Base-by-base conservation (phyloP, 2,329 filamentous ascomycete genomes). In the Alternaria gaisen region DNA sequence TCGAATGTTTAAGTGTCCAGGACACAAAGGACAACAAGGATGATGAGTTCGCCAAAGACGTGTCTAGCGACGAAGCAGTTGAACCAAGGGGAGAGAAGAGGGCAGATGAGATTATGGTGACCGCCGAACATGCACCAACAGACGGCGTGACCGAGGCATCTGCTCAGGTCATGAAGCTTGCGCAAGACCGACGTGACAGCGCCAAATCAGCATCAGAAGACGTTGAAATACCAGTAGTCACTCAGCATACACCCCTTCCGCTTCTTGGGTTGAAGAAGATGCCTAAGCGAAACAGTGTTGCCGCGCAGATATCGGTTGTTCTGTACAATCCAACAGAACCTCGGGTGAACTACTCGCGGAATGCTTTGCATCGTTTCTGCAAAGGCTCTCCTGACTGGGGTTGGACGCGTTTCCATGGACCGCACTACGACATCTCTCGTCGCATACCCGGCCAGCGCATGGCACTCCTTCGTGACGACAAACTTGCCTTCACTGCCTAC, bases 261-360 rank as follows among this genome's bases (percentile, higher is more conserved):
- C 69, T 80, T 10, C 67, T 80, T 5, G 70, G 64, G 16, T 66
- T 69, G 1, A 73, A 72, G 50, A 63, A 64, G 20, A 32, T 81
- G 30, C 76, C 73, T 12, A 81, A 81, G 66, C 78, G 81, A 18
- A 79, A 73, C 34, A 80, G 80, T 20, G 75, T 83, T 11, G 83
- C 87, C n/a, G 87, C 86, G 3, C 87, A 89, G 72, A 81, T 89
- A 36, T 84, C 84, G 40, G 83, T 89, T 24, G 83, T 89, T 47
- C 78, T 89, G 48, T 89, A 89, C 79, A 90, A 90, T 63, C 87
- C 87, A 0, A 80, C 82, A 26, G 87, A 89, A 67, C 87, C 87
- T 46, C 83, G 86, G 7, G 86, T 86, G 5, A 82, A 86, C 58
- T 84, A 84, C 72, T 83, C 82, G 68, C 82, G 85, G 56, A 84